Percentiles rank a stretch among this genome's conserved stretches.
Evolutionary conservation across 495 filamentous ascomycete species (phyloP).

Genomic region (Lasiosphaeriaceae sp.): DNA sequence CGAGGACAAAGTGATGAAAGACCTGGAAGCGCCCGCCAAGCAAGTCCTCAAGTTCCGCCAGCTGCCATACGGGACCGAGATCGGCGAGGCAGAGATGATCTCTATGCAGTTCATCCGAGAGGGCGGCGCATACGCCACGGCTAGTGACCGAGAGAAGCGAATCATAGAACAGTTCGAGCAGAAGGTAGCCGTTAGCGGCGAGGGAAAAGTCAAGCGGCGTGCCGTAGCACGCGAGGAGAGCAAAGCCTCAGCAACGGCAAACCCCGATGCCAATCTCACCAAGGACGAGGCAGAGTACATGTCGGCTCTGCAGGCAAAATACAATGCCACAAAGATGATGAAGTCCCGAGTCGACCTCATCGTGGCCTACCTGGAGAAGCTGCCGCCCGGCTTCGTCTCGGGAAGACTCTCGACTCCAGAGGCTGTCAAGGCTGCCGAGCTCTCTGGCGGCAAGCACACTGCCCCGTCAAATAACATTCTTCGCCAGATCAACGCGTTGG

Average conservation of each 20-base stretch:
- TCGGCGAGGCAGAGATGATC: constrained; percentile 96
- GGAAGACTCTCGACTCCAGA: constrained; percentile 33
- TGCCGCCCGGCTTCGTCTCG: constrained; percentile 60
- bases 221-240: constrained; percentile 28
- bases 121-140: constrained; percentile 73
- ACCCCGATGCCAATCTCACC: constrained; percentile 52
- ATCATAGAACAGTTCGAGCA: constrained; percentile 29
- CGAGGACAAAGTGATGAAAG: constrained; percentile 70
- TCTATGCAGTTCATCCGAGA: constrained; percentile 85
- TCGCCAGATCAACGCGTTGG: constrained; percentile 61
- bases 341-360: constrained; percentile 79
- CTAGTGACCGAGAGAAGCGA: constrained; percentile 36
- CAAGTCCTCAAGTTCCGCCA: constrained; percentile 72
- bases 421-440: constrained; percentile 30
- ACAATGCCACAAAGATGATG: constrained; percentile 89
- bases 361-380: constrained; percentile 69
- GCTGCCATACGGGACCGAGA: constrained; percentile 83
- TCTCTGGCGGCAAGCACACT: constrained; percentile 39
- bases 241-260: constrained; percentile 7
- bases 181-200: constrained; percentile 36
- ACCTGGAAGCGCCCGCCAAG: constrained; percentile 51
- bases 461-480: constrained; percentile 60
- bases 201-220: constrained; percentile 47
- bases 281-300: constrained; percentile 74
- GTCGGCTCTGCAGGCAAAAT: constrained; percentile 70